These are phyloP conservation scores for Ceratocystis albifundus DNA, from an alignment of 2,329 filamentous ascomycete genomes.

Conservation along the genomic window DNA sequence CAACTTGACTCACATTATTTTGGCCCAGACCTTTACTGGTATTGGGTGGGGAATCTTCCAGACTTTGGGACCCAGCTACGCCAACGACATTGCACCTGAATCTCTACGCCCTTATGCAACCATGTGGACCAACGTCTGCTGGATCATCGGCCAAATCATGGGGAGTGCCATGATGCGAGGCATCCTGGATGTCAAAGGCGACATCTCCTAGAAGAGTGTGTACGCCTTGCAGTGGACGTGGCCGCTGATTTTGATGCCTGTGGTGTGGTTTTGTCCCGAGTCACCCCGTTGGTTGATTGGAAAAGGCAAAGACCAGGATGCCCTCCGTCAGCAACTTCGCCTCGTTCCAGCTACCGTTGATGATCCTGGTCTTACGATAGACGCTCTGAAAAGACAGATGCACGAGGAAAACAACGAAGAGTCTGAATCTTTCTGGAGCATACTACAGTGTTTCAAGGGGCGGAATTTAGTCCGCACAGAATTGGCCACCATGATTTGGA, in stretches of 20 bases:
- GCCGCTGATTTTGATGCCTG: conserved; percentile 32
- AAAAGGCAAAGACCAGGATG: conserved; percentile 29
- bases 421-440: conserved; percentile 29
- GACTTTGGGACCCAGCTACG: conserved; percentile 35
- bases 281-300: conserved; percentile 39
- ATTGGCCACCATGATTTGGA: conserved; percentile 29
- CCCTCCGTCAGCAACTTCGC: conserved; percentile 26
- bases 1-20: conserved; percentile 30
- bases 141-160: conserved; percentile 35
- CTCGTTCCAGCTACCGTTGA: conserved; percentile 27
- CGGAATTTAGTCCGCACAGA: conserved; percentile 34
- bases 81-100: conserved; percentile 31
- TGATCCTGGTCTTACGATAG: conserved; percentile 26
- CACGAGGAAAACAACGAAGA: conserved; percentile 8
- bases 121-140: conserved; percentile 35
- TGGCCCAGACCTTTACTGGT: conserved; percentile 34
- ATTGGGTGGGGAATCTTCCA: conserved; percentile 34
- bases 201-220: conserved; percentile 36
- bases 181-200: conserved; percentile 29
- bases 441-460: conserved; percentile 35
- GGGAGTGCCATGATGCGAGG: conserved; percentile 33
- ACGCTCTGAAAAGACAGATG: conserved; percentile 24
- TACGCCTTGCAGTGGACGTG: conserved; percentile 38
- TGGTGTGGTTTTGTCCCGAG: conserved; percentile 30
- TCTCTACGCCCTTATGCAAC: conserved; percentile 32